Percentiles rank a stretch among this genome's conserved stretches.
Conservation (phyloP, 306 rosid species). For the Lagenaria siceraria region DNA sequence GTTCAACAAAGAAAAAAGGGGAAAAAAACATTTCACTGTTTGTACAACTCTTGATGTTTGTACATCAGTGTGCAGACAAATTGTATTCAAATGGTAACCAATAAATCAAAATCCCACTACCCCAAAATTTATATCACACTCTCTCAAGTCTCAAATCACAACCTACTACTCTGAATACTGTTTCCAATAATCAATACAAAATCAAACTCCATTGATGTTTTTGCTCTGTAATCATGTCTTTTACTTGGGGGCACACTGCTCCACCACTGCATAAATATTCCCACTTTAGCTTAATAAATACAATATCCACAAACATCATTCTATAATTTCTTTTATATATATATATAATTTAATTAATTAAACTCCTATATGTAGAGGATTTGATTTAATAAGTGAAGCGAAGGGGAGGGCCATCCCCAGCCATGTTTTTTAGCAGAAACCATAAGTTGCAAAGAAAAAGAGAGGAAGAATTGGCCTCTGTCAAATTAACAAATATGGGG, state of each 20-base stretch:
- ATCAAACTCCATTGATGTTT: neutral
- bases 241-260: neutral
- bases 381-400: neutral
- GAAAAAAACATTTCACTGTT: neutral
- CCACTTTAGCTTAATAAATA: neutral
- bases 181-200: neutral
- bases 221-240: constrained; percentile 1
- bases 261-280: neutral
- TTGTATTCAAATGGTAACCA: neutral
- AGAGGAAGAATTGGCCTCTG: neutral
- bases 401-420: constrained; percentile 2
- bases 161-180: neutral
- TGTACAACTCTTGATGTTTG: neutral
- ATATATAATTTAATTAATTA: neutral
- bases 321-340: neutral
- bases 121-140: neutral
- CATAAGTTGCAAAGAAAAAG: neutral
- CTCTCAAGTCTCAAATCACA: neutral
- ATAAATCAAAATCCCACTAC: neutral
- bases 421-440: neutral
- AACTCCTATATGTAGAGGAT: neutral
- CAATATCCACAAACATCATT: neutral
- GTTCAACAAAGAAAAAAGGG: neutral
- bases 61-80: neutral
- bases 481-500: neutral